Evolutionary conservation across 345 rosid species (phyloP).

Genomic region (Populus ilicifolia): DNA sequence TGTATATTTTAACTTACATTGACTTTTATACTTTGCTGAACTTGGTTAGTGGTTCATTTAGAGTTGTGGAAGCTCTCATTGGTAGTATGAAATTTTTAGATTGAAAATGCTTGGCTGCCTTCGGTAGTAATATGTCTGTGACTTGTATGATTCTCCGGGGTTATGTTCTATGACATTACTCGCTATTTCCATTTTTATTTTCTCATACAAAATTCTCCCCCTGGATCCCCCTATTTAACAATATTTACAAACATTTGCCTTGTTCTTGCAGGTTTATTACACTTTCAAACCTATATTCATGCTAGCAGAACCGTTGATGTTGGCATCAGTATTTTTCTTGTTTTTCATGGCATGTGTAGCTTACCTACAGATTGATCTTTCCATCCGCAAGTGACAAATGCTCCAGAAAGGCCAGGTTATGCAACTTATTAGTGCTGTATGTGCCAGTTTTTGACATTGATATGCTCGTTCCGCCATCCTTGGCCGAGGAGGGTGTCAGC

Average conservation of each 20-base stretch:
- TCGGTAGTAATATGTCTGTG: background rate
- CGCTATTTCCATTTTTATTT: background rate
- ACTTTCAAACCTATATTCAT: slow-evolving; percentile 88
- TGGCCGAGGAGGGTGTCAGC: slow-evolving; percentile 12
- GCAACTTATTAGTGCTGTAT: background rate
- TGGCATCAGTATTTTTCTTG: slow-evolving; percentile 71
- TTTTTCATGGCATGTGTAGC: slow-evolving; percentile 70
- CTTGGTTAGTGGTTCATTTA: background rate
- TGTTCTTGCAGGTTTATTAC: slow-evolving; percentile 68
- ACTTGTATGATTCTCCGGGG: background rate
- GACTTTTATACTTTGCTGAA: background rate
- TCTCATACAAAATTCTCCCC: background rate
- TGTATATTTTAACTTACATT: background rate
- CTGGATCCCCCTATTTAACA: background rate
- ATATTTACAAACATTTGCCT: background rate
- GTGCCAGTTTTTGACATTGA: background rate
- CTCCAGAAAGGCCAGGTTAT: background rate
- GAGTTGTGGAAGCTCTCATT: background rate
- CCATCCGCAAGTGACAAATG: slow-evolving; percentile 45
- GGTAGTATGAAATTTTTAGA: background rate
- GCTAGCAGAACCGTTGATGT: slow-evolving; percentile 96
- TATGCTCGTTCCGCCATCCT: background rate
- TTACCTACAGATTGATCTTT: slow-evolving; percentile 78
- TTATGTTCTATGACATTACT: background rate
- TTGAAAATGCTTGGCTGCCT: background rate